Conservation (phyloP, 371 early-diverging fungal genomes). For the Zopfochytrium polystomum region DNA sequence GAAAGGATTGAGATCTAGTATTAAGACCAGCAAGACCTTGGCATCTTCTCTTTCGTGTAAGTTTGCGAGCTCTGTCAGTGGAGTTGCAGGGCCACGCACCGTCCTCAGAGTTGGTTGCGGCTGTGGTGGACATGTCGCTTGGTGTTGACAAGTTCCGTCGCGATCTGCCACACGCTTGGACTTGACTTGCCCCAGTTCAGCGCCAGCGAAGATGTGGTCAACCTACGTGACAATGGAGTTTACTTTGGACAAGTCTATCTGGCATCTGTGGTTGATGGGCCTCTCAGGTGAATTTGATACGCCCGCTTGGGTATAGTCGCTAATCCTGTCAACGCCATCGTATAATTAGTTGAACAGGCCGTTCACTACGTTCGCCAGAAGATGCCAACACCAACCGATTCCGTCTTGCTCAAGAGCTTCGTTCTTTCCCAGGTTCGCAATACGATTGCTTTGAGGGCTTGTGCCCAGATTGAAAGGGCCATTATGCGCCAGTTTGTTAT, state of each 20-base stretch:
- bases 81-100: neutral
- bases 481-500: neutral
- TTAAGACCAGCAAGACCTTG: neutral
- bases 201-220: neutral
- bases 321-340: neutral
- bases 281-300: constrained; percentile 17
- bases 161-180: neutral
- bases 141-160: constrained; percentile 9
- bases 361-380: constrained; percentile 5
- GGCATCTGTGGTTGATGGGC: constrained; percentile 41
- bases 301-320: too few relatives aligned
- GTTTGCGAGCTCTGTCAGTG: neutral
- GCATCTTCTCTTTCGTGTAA: too few relatives aligned
- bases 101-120: neutral
- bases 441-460: neutral
- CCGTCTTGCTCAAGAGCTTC: constrained; percentile 11
- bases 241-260: constrained; percentile 16
- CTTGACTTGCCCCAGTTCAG: neutral
- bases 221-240: neutral
- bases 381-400: neutral
- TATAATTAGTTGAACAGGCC: constrained; percentile 26
- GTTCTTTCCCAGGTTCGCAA: constrained; percentile 22
- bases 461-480: neutral
- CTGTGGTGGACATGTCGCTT: constrained; percentile 2
- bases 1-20: neutral